Conservation (phyloP, 805 yeast genomes). For the Lipomyces lipofer region DNA sequence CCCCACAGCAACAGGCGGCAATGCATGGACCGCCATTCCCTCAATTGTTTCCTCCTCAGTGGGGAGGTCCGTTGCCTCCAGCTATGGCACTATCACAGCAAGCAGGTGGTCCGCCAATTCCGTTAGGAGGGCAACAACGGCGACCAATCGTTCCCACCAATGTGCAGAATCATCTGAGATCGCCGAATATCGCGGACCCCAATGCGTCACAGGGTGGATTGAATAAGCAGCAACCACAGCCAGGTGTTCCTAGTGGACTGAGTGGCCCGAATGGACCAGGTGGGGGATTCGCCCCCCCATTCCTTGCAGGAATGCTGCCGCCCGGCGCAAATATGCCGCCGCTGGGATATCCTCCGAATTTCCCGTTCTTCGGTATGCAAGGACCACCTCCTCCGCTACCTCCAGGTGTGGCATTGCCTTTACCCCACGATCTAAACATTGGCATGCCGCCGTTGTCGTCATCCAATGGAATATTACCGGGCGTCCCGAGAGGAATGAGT, state of each 20-base stretch:
- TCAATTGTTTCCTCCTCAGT: background rate
- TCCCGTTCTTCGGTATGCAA: conserved; percentile 19
- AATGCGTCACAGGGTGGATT: background rate
- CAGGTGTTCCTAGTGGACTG: background rate
- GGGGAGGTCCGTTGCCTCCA: background rate
- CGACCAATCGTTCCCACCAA: background rate
- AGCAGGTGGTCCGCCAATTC: too few species aligned
- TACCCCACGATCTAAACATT: background rate
- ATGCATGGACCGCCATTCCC: too few species aligned
- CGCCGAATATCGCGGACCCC: background rate
- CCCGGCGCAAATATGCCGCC: conserved; percentile 9
- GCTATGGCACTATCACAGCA: background rate
- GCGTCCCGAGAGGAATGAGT: background rate
- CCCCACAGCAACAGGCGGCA: too few species aligned
- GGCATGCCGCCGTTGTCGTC: background rate
- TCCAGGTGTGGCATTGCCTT: conserved; percentile 10
- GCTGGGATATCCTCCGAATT: conserved; percentile 13
- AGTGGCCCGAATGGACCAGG: background rate
- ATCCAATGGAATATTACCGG: conserved; percentile 1
- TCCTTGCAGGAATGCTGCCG: conserved; percentile 2
- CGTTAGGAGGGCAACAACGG: too few species aligned
- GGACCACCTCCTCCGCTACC: conserved; percentile 23
- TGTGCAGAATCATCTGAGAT: background rate
- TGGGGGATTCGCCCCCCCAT: background rate
- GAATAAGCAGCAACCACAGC: background rate